Percentiles rank a stretch among this genome's conserved stretches.
Evolutionary conservation across 2,329 filamentous ascomycete species (phyloP).

Genomic region (Blastomyces percursus): DNA sequence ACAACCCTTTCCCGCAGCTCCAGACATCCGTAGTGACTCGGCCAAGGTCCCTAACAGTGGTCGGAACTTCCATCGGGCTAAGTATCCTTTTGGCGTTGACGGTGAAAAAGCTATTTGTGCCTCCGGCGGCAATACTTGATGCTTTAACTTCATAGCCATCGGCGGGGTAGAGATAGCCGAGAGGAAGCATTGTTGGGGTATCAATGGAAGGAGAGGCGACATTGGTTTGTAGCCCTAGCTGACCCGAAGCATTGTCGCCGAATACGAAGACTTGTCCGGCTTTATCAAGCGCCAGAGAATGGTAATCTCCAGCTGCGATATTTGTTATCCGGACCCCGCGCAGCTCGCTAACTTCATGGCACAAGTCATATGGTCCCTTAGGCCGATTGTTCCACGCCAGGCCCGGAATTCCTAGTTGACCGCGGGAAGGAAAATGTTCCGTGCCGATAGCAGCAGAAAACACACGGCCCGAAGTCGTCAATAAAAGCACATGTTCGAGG

Average conservation of each 20-base stretch:
- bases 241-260: slow-evolving; percentile 85
- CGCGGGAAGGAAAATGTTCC: slow-evolving; percentile 64
- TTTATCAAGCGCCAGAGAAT: slow-evolving; percentile 68
- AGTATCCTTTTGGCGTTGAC: slow-evolving; percentile 61
- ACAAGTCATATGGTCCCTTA: slow-evolving; percentile 64
- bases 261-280: slow-evolving; percentile 73
- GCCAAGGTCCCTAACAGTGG: slow-evolving; percentile 37
- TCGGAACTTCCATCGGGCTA: slow-evolving; percentile 34
- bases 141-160: slow-evolving; percentile 54
- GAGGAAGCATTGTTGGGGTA: slow-evolving; percentile 57
- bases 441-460: slow-evolving; percentile 79
- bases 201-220: slow-evolving; percentile 53
- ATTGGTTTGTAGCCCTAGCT: slow-evolving; percentile 70
- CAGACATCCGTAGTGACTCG: slow-evolving; percentile 65
- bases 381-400: slow-evolving; percentile 71
- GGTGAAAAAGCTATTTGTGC: slow-evolving; percentile 75
- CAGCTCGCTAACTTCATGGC: slow-evolving; percentile 65
- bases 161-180: slow-evolving; percentile 60
- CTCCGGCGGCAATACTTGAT: slow-evolving; percentile 73
- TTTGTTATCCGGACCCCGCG: slow-evolving; percentile 59
- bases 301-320: slow-evolving; percentile 75
- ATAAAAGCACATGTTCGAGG: slow-evolving; percentile 71
- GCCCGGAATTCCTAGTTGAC: slow-evolving; percentile 78
- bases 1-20: slow-evolving; percentile 77
- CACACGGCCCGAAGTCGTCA: slow-evolving; percentile 74